These are phyloP conservation scores for Suillus decipiens DNA, from an alignment of 768 basidiomycete species.

Conservation along the genomic window DNA sequence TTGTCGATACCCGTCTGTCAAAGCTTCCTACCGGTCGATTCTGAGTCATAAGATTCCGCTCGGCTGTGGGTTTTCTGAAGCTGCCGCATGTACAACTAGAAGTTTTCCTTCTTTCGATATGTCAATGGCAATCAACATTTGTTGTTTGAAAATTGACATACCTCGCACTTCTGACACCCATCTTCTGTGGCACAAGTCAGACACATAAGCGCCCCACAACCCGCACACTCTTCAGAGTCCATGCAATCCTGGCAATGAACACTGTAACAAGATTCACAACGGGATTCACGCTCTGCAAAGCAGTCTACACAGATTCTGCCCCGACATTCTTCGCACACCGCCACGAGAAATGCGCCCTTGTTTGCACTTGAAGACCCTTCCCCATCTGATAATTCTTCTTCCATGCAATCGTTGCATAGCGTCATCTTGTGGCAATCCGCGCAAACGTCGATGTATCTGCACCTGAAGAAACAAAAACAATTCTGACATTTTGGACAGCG, in stretches of 20 bases:
- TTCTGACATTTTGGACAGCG: slow-evolving; percentile 21
- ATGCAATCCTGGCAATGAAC: background rate
- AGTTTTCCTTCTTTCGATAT: background rate
- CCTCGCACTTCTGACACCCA: background rate
- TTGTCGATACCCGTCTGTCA: background rate
- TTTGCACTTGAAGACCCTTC: background rate
- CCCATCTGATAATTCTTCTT: slow-evolving; percentile 19
- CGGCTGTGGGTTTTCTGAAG: background rate
- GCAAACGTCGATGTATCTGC: slow-evolving; percentile 28
- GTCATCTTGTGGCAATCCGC: slow-evolving; percentile 21
- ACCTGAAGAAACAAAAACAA: slow-evolving; percentile 21
- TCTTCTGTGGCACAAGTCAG: background rate
- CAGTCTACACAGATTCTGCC: background rate
- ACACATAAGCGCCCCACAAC: background rate
- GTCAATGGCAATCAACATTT: background rate
- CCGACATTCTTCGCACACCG: background rate
- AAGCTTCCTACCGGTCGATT: background rate
- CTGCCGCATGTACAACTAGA: background rate
- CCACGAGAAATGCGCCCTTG: background rate
- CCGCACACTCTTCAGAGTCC: background rate
- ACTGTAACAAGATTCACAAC: background rate
- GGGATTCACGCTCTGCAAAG: background rate
- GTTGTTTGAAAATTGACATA: background rate
- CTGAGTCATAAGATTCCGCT: background rate
- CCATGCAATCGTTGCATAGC: slow-evolving; percentile 28